Conservation (phyloP, 305 asterid species). For the Solanum chacoense region DNA sequence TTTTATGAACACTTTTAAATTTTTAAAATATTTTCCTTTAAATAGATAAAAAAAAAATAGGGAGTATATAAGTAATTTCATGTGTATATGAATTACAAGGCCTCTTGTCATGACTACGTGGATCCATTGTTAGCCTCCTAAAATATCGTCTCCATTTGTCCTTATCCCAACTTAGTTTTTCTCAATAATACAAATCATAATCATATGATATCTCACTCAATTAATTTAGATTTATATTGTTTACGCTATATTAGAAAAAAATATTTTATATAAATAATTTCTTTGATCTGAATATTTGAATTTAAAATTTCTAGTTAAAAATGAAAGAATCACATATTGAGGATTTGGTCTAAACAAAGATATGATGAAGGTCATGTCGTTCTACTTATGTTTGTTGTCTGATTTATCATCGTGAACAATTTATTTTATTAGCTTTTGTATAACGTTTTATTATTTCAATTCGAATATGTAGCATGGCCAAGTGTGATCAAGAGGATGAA, state of each 20-base stretch:
- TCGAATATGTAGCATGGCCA: not conserved
- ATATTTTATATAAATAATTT: not conserved
- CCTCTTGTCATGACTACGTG: not conserved
- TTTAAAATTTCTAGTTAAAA: too few species aligned
- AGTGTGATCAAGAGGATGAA: not conserved
- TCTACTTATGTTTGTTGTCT: too few species aligned
- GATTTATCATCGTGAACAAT: too few species aligned
- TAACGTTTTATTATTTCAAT: not conserved
- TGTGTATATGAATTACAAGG: not conserved
- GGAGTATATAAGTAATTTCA: not conserved
- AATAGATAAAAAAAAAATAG: not conserved
- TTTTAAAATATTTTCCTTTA: not conserved
- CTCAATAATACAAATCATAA: not conserved
- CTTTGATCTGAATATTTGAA: too few species aligned
- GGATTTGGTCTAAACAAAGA: too few species aligned
- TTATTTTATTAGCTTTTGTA: not conserved
- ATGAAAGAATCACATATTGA: too few species aligned
- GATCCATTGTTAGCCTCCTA: not conserved
- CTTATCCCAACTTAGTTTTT: not conserved
- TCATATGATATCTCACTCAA: not conserved
- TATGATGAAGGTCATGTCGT: too few species aligned
- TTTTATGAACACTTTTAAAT: not conserved
- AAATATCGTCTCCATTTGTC: not conserved
- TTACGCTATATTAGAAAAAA: not conserved
- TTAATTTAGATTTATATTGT: not conserved